A percentile compares a stretch with the other conserved stretches of the same genome.
These are phyloP conservation scores for Chlorophyllum brunneum DNA, from an alignment of 768 basidiomycete genomes.

Conservation along the genomic window DNA sequence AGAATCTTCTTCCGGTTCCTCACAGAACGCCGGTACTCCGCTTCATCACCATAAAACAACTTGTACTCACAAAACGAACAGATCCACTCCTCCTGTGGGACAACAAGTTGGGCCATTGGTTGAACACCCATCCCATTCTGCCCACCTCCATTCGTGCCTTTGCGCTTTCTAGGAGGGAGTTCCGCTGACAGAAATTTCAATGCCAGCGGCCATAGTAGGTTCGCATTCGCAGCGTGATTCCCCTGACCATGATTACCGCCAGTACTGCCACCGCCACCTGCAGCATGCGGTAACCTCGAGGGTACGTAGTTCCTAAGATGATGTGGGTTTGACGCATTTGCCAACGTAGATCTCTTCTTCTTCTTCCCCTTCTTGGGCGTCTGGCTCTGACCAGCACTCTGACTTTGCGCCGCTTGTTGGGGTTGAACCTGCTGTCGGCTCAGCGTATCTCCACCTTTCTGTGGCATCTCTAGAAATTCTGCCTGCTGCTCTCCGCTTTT, in stretches of 20 bases:
- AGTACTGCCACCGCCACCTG: slow-evolving; percentile 15
- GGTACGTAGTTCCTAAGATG: slow-evolving; percentile 93
- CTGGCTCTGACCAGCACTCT: slow-evolving; percentile 11
- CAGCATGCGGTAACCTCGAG: slow-evolving; percentile 63
- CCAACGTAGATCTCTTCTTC: slow-evolving; percentile 89
- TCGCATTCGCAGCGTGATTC: slow-evolving; percentile 32
- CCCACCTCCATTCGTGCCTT: slow-evolving; percentile 13
- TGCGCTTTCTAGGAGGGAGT: slow-evolving; percentile 43
- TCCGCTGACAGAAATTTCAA: slow-evolving; percentile 67
- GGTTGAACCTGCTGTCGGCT: slow-evolving; percentile 4
- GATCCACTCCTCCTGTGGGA: slow-evolving; percentile 85
- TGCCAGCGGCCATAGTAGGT: slow-evolving; percentile 57
- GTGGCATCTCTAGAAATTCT: slow-evolving; percentile 34
- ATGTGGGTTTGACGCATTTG: slow-evolving; percentile 94
- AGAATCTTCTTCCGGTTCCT: slow-evolving; percentile 78
- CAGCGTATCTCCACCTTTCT: slow-evolving; percentile 12
- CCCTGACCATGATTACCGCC: slow-evolving; percentile 19
- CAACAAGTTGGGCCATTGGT: slow-evolving; percentile 32
- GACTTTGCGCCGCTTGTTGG: neutral
- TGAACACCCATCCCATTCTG: slow-evolving; percentile 6
- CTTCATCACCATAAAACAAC: slow-evolving; percentile 85
- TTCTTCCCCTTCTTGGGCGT: slow-evolving; percentile 58
- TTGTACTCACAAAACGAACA: slow-evolving; percentile 93
- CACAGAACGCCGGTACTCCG: slow-evolving; percentile 59
- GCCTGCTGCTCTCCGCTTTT: slow-evolving; percentile 28